phyloP scores from a whole-genome alignment of 768 basidiomycete species.

The Pholiota molesta region DNA sequence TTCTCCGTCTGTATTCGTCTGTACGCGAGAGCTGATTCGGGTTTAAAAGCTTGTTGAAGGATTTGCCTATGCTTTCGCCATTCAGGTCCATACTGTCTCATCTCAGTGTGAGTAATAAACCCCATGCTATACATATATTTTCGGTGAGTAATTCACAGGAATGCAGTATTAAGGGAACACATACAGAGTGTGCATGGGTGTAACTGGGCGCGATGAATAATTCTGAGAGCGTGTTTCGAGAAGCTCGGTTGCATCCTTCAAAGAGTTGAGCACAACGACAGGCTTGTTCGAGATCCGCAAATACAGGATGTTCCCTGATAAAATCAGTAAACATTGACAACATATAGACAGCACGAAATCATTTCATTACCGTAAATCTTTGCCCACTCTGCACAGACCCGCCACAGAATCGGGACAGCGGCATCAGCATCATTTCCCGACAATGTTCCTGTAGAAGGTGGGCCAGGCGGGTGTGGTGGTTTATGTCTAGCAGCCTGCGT shows the following conservation, averaged over 20 bases:
- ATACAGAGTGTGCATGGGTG: slow-evolving; percentile 5
- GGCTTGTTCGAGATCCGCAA: slow-evolving; percentile 2
- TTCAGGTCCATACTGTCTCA: not conserved
- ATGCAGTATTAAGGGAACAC: not conserved
- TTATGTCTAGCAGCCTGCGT: not conserved
- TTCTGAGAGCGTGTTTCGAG: slow-evolving; percentile 1
- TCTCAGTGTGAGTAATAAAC: not conserved
- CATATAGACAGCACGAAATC: not conserved
- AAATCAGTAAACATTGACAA: not conserved
- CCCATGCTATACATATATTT: not conserved
- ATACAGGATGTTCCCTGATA: not conserved
- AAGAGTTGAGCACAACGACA: slow-evolving; percentile 7
- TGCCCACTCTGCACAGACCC: not conserved
- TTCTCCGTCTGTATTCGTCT: slow-evolving; percentile 25
- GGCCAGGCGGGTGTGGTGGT: not conserved
- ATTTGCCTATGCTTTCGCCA: slow-evolving; percentile 6
- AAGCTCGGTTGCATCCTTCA: slow-evolving; percentile 7
- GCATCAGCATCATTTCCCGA: slow-evolving; percentile 1
- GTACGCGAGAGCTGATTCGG: not conserved
- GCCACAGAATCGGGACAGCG: not conserved
- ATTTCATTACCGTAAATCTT: slow-evolving; percentile 1
- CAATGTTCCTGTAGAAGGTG: not conserved
- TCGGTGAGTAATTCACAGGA: not conserved
- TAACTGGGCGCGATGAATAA: slow-evolving; percentile 5
- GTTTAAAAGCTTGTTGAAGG: slow-evolving; percentile 1